Conservation (phyloP, 768 basidiomycete genomes). For the Chiua virens region DNA sequence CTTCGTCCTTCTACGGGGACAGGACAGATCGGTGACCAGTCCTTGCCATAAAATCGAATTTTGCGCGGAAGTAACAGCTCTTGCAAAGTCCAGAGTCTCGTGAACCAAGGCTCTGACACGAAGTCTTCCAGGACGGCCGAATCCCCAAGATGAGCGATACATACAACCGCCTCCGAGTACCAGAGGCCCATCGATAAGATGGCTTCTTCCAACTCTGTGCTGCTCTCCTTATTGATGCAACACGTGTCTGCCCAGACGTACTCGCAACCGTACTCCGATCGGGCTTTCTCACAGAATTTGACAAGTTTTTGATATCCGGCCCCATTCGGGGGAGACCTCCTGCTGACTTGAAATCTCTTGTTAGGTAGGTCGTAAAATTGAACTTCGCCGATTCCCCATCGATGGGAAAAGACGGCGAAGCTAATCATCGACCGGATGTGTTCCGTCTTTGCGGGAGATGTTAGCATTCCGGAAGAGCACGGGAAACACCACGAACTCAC, state of each 20-base stretch:
- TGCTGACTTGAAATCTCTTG: slow-evolving; percentile 12
- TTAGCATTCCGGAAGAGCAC: neutral
- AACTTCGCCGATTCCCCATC: slow-evolving; percentile 25
- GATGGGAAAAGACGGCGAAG: slow-evolving; percentile 29
- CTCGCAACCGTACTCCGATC: slow-evolving; percentile 23
- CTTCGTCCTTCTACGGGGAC: slow-evolving; percentile 11
- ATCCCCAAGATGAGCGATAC: slow-evolving; percentile 24
- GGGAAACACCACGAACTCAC: slow-evolving; percentile 4
- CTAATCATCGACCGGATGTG: slow-evolving; percentile 17
- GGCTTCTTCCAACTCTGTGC: slow-evolving; percentile 29
- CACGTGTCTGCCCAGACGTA: slow-evolving; percentile 30
- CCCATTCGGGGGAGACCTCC: slow-evolving; percentile 14
- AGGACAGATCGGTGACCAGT: slow-evolving; percentile 24
- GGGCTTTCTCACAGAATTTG: slow-evolving; percentile 28
- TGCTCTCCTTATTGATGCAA: slow-evolving; percentile 28
- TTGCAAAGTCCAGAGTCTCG: slow-evolving; percentile 22
- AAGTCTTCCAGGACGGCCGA: slow-evolving; percentile 24
- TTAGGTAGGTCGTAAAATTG: slow-evolving; percentile 22
- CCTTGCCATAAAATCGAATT: slow-evolving; percentile 24
- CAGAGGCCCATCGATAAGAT: slow-evolving; percentile 24
- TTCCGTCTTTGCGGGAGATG: slow-evolving; percentile 9
- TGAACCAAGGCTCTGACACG: slow-evolving; percentile 23
- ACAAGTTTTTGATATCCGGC: slow-evolving; percentile 25
- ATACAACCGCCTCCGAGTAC: slow-evolving; percentile 24
- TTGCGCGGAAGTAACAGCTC: slow-evolving; percentile 24